These are phyloP conservation scores for Cryptococcus sp. DNA, from an alignment of 1,284 basidiomycete species.

Conservation along the genomic window DNA sequence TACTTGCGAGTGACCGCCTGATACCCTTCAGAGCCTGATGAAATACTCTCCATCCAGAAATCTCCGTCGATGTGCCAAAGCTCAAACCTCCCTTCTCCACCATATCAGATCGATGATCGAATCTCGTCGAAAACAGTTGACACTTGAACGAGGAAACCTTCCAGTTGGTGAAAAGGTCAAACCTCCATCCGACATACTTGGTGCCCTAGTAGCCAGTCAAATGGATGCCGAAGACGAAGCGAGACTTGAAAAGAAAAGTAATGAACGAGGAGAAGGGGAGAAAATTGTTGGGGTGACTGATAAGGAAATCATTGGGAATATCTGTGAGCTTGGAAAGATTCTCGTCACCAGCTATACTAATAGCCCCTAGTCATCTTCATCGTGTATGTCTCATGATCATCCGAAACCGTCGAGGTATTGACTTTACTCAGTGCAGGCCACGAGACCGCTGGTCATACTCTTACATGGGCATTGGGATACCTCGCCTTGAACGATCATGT, in stretches of 20 bases:
- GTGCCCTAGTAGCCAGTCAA: conserved; percentile 21
- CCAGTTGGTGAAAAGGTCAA: conserved; percentile 11
- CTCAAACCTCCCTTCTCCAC: conserved; percentile 10
- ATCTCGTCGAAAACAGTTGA: conserved; percentile 13
- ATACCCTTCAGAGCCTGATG: too few relatives aligned
- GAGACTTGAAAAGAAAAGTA: conserved; percentile 1
- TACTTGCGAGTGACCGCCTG: too few relatives aligned
- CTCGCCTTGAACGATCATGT: too few relatives aligned
- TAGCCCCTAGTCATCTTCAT: too few relatives aligned
- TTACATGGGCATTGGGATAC: too few relatives aligned
- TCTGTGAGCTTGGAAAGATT: too few relatives aligned
- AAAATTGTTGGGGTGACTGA: conserved; percentile 18
- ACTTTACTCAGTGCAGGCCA: too few relatives aligned
- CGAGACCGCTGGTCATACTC: too few relatives aligned
- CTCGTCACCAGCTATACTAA: too few relatives aligned
- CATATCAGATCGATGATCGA: conserved; percentile 19
- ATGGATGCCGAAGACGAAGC: conserved; percentile 17
- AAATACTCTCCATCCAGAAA: background rate
- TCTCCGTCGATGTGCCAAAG: conserved; percentile 16
- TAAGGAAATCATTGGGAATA: conserved; percentile 11
- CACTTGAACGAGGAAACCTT: background rate
- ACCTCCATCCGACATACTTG: conserved; percentile 18
- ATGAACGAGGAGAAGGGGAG: background rate
- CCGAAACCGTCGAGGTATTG: too few relatives aligned
- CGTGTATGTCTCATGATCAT: too few relatives aligned